A percentile compares a stretch with the other conserved stretches of the same genome.
Conservation (phyloP, 768 basidiomycete species). For the Sporobolomyces phaffii region DNA sequence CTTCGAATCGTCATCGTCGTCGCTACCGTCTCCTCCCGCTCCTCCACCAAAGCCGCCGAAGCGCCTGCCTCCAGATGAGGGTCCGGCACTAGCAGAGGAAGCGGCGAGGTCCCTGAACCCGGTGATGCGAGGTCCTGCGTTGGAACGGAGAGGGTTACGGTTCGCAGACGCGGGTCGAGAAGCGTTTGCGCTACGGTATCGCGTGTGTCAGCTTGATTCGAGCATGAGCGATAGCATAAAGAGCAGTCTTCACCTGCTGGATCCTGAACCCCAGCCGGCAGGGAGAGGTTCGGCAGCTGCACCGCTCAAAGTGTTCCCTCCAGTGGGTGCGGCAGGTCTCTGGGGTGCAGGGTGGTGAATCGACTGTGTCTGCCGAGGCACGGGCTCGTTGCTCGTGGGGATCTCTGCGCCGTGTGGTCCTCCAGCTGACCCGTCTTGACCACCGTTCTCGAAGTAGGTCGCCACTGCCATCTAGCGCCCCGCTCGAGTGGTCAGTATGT, state of each 20-base stretch:
- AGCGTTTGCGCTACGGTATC: not conserved
- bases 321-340: too few species aligned
- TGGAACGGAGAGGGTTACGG: constrained; percentile 22
- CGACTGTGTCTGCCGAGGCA: not conserved
- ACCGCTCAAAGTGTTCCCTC: constrained; percentile 27
- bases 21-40: constrained; percentile 52
- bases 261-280: constrained; percentile 18
- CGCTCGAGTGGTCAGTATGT: not conserved
- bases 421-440: constrained; percentile 14
- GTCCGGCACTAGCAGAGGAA: not conserved
- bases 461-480: constrained; percentile 25
- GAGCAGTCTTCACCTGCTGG: not conserved
- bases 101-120: constrained; percentile 29
- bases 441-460: constrained; percentile 27
- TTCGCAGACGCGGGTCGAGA: constrained; percentile 15
- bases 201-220: not conserved
- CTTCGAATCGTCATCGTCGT: constrained; percentile 51
- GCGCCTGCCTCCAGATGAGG: not conserved
- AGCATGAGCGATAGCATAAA: not conserved
- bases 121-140: constrained; percentile 23
- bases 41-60: constrained; percentile 8
- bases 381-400: not conserved
- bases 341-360: not conserved
- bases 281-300: constrained; percentile 19
- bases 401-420: not conserved